Percentiles rank a stretch among this genome's conserved stretches.
Conservation (phyloP, 2,329 filamentous ascomycete genomes). For the Monosporascus cannonballus region DNA sequence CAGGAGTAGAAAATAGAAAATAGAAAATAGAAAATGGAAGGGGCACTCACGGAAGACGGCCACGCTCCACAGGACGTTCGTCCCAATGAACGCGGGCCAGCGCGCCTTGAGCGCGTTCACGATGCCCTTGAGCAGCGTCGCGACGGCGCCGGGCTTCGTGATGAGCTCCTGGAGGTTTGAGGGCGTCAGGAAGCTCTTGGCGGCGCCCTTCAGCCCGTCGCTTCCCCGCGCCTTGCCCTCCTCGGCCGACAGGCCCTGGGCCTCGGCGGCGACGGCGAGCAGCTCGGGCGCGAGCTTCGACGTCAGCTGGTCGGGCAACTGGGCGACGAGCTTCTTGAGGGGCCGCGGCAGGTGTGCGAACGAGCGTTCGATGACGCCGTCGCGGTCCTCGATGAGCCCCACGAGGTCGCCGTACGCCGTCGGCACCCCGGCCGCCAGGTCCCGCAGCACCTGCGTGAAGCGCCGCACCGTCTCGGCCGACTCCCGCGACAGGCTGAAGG, state of each 20-base stretch:
- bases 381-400: conserved; percentile 52
- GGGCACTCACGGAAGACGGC: conserved; percentile 66
- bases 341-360: conserved; percentile 68
- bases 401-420: conserved; percentile 89
- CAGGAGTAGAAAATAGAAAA: not conserved
- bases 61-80: conserved; percentile 86
- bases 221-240: conserved; percentile 41
- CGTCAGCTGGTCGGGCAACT: conserved; percentile 76
- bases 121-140: conserved; percentile 81
- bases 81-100: conserved; percentile 86
- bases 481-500: conserved; percentile 77
- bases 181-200: conserved; percentile 62
- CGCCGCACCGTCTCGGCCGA: conserved; percentile 73
- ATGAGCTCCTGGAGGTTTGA: conserved; percentile 73
- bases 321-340: conserved; percentile 79
- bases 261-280: conserved; percentile 70
- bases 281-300: conserved; percentile 73
- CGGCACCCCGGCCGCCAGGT: conserved; percentile 85
- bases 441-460: conserved; percentile 88
- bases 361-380: conserved; percentile 51
- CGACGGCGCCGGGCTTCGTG: conserved; percentile 80
- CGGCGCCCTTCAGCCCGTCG: conserved; percentile 43
- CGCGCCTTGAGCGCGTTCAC: conserved; percentile 79
- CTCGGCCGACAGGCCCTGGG: conserved; percentile 53
- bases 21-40: not conserved